These are phyloP conservation scores for Suhomyces canberraensis DNA, from an alignment of 805 yeast genomes.

Conservation along the genomic window DNA sequence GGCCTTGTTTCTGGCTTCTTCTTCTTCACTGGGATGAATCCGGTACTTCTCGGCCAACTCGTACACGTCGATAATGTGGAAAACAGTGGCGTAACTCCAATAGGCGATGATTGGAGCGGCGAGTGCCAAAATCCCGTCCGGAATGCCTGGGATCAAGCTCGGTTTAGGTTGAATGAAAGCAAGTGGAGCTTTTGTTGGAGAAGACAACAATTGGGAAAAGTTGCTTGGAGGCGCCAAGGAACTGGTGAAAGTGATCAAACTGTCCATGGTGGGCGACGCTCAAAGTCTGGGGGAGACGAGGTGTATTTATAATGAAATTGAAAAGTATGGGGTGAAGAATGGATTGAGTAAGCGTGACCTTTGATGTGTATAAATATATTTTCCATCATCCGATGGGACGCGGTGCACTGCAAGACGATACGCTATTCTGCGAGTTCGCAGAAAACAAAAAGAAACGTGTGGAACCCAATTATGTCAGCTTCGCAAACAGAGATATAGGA, in stretches of 20 bases:
- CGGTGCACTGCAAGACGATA: no score
- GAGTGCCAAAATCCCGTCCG: conserved; percentile 72
- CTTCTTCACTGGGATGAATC: conserved; percentile 91
- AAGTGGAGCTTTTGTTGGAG: conserved; percentile 13
- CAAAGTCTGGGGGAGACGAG: background rate
- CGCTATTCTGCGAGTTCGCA: no score
- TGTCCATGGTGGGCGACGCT: conserved; percentile 3
- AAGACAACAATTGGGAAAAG: conserved; percentile 14
- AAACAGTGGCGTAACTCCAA: conserved; percentile 74
- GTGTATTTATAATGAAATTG: background rate
- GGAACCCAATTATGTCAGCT: no score
- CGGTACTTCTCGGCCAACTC: conserved; percentile 79
- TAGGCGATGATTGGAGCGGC: conserved; percentile 76
- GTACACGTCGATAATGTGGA: conserved; percentile 70
- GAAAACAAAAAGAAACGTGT: no score
- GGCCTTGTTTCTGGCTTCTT: conserved; percentile 71
- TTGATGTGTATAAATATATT: background rate
- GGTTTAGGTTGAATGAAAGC: conserved; percentile 25
- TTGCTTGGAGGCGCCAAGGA: conserved; percentile 16
- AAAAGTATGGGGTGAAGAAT: no score
- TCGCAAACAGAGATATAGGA: no score
- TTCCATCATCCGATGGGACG: conserved; percentile 1
- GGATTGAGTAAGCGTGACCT: background rate
- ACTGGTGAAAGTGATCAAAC: conserved; percentile 1
- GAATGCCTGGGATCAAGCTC: conserved; percentile 53